Conservation (phyloP, 306 rosid genomes). For the Rosa chinensis region DNA sequence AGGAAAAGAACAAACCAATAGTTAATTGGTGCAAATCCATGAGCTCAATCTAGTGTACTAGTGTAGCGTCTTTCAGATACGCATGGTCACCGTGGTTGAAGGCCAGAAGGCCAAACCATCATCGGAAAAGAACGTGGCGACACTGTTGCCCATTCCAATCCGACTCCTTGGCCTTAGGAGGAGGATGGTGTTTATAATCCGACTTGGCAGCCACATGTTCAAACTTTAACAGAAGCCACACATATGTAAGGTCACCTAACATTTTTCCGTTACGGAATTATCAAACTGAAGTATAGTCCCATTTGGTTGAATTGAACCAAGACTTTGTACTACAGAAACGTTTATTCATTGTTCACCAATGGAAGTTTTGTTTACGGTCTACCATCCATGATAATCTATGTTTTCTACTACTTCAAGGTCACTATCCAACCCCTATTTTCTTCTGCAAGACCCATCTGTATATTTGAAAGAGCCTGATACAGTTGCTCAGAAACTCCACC, state of each 20-base stretch:
- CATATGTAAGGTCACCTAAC: not conserved
- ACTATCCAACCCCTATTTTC: conserved; percentile 20
- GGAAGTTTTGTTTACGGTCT: not conserved
- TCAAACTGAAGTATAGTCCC: too few relatives aligned
- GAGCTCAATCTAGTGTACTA: not conserved
- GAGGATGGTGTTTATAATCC: not conserved
- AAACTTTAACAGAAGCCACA: not conserved
- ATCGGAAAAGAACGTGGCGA: not conserved
- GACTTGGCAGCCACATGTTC: not conserved
- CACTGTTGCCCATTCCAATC: not conserved
- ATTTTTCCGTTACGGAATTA: not conserved
- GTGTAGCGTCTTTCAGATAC: not conserved
- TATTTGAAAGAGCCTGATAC: conserved; percentile 11
- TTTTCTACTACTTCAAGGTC: conserved; percentile 6
- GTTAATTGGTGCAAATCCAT: not conserved
- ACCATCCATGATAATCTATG: not conserved
- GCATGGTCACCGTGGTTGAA: not conserved
- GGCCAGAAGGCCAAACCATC: not conserved
- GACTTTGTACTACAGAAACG: too few relatives aligned
- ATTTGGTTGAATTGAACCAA: not conserved
- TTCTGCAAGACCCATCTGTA: conserved; percentile 15
- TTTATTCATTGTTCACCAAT: too few relatives aligned
- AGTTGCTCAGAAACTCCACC: conserved; percentile 13
- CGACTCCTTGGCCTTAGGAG: not conserved
- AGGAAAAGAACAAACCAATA: not conserved